These are phyloP conservation scores for Rhodotorula graminis DNA, from an alignment of 768 basidiomycete genomes.

Conservation along the genomic window DNA sequence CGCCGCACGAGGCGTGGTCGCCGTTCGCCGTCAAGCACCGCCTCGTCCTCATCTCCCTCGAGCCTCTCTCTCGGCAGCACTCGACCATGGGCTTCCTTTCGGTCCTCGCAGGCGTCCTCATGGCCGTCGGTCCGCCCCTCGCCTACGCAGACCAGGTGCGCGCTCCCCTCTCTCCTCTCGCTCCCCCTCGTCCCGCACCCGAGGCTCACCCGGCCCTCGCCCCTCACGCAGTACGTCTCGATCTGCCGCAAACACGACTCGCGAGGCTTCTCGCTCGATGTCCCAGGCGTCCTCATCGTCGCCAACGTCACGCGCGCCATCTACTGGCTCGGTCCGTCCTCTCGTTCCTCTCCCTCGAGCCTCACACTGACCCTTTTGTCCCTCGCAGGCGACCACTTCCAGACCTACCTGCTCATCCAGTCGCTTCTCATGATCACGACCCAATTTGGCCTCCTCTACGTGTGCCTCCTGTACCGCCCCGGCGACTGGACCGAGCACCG, in stretches of 20 bases:
- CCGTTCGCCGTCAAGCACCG: neutral
- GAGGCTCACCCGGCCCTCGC: no score
- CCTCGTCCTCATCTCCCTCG: neutral
- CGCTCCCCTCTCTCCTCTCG: neutral
- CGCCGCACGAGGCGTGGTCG: no score
- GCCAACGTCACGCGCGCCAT: slow-evolving; percentile 36
- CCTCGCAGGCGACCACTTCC: slow-evolving; percentile 30
- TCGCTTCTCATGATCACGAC: slow-evolving; percentile 33
- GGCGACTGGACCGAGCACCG: neutral
- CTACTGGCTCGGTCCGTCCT: slow-evolving; percentile 19
- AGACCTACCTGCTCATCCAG: slow-evolving; percentile 36
- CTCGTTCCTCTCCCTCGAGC: neutral
- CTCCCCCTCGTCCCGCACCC: neutral
- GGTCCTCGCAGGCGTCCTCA: slow-evolving; percentile 8
- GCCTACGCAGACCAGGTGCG: slow-evolving; percentile 32
- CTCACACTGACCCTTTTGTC: neutral
- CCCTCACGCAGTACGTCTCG: slow-evolving; percentile 16
- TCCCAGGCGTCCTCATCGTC: slow-evolving; percentile 35
- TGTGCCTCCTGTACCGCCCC: slow-evolving; percentile 35
- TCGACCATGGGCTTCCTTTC: slow-evolving; percentile 15
- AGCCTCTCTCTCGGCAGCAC: no score
- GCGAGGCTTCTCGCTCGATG: slow-evolving; percentile 34
- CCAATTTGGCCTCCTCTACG: slow-evolving; percentile 37
- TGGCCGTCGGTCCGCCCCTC: slow-evolving; percentile 35
- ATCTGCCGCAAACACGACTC: slow-evolving; percentile 36